These are phyloP conservation scores for Pythium chondricola DNA, from an alignment of 352 stramenopile species.

Conservation along the genomic window DNA sequence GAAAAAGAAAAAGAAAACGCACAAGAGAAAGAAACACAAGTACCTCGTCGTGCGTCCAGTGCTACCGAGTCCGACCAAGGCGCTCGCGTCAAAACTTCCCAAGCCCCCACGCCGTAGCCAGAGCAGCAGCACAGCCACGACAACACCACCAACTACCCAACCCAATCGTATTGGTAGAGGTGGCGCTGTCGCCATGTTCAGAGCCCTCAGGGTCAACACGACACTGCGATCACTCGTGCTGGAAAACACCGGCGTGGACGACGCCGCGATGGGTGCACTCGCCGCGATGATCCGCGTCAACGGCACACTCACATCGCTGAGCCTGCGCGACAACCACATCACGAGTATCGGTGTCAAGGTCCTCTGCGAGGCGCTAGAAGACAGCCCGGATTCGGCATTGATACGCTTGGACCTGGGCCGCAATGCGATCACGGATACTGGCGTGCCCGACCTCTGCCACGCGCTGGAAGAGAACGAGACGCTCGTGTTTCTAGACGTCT, in stretches of 20 bases:
- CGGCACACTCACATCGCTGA: slow-evolving; percentile 45
- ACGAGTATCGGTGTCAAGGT: slow-evolving; percentile 35
- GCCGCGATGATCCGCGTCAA: slow-evolving; percentile 58
- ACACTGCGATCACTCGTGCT: slow-evolving; percentile 41
- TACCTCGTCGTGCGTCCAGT: slow-evolving; percentile 7
- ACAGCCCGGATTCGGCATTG: slow-evolving; percentile 54
- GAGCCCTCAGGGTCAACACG: slow-evolving; percentile 42
- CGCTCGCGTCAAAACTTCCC: not conserved
- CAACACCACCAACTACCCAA: not conserved
- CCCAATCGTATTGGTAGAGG: slow-evolving; percentile 15
- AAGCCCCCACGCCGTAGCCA: not conserved
- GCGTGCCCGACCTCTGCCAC: slow-evolving; percentile 30
- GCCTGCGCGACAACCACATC: slow-evolving; percentile 47
- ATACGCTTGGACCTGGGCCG: slow-evolving; percentile 48
- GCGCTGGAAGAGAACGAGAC: slow-evolving; percentile 69
- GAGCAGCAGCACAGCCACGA: not conserved
- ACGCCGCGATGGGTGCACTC: slow-evolving; percentile 44
- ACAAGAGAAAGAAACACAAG: slow-evolving; percentile 9
- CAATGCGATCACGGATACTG: slow-evolving; percentile 45
- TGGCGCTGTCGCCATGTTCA: slow-evolving; percentile 43
- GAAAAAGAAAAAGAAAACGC: slow-evolving; percentile 9
- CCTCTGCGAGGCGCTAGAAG: slow-evolving; percentile 49
- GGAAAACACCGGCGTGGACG: slow-evolving; percentile 37
- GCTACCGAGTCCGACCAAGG: slow-evolving; percentile 1
- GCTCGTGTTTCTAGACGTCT: slow-evolving; percentile 52